These are phyloP conservation scores for Saxispiralis lemnorum DNA, from an alignment of 495 filamentous ascomycete genomes.

Conservation along the genomic window DNA sequence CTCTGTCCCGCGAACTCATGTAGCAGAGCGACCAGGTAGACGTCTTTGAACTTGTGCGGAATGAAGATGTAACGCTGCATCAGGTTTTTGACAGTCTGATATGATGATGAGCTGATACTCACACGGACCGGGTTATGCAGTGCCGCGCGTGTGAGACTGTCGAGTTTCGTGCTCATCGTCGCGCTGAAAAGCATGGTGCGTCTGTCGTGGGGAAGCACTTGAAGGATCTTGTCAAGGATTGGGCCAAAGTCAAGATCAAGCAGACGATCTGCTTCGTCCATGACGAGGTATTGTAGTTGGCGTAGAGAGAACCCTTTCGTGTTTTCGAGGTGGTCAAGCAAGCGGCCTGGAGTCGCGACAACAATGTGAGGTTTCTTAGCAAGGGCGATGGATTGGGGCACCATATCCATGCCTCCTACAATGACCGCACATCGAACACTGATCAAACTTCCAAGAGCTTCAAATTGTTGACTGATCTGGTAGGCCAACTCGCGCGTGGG, in stretches of 20 bases:
- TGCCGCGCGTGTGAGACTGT: constrained; percentile 74
- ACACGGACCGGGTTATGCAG: constrained; percentile 63
- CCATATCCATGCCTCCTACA: constrained; percentile 90
- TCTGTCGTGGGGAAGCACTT: constrained; percentile 65
- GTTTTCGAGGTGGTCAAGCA: constrained; percentile 88
- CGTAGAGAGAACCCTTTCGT: constrained; percentile 84
- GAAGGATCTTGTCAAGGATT: constrained; percentile 79
- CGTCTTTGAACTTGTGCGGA: constrained; percentile 78
- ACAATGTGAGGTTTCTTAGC: constrained; percentile 84
- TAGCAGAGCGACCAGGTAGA: constrained; percentile 70
- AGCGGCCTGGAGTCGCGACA: constrained; percentile 72
- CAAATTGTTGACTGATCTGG: constrained; percentile 72
- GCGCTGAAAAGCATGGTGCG: constrained; percentile 84
- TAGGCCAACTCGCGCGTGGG: constrained; percentile 85
- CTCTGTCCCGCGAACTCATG: constrained; percentile 72
- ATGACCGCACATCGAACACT: constrained; percentile 60
- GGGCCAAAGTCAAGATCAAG: constrained; percentile 91
- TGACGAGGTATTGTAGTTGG: constrained; percentile 65
- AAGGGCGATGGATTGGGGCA: constrained; percentile 69
- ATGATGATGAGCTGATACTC: constrained; percentile 55
- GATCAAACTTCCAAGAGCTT: constrained; percentile 68
- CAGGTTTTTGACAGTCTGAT: constrained; percentile 75
- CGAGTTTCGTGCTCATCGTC: constrained; percentile 83
- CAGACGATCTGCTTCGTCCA: constrained; percentile 87
- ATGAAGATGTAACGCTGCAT: constrained; percentile 70